These are phyloP conservation scores for Aspergillus taichungensis DNA, from an alignment of 495 filamentous ascomycete species.

Conservation along the genomic window DNA sequence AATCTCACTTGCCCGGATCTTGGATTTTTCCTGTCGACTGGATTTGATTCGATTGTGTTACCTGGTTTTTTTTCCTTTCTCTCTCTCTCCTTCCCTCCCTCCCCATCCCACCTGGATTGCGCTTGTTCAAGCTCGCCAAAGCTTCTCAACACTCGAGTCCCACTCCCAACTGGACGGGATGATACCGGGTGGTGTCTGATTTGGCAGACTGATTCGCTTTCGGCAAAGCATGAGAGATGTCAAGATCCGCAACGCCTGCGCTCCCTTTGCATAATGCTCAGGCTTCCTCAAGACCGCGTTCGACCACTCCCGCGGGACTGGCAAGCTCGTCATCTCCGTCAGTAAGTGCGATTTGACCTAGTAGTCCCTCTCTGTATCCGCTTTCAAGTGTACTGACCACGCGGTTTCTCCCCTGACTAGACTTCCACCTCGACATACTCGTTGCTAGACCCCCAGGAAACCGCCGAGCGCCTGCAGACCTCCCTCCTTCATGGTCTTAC, in stretches of 20 bases:
- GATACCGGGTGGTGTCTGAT: slow-evolving; percentile 18
- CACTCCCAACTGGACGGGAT: slow-evolving; percentile 17
- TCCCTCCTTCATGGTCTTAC: slow-evolving; percentile 74
- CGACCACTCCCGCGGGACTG: slow-evolving; percentile 26
- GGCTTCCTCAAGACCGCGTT: slow-evolving; percentile 24
- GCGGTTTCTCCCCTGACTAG: slow-evolving; percentile 21
- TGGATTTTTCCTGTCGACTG: not conserved
- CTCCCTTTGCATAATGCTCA: slow-evolving; percentile 48
- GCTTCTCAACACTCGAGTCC: slow-evolving; percentile 1
- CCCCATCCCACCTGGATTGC: not conserved
- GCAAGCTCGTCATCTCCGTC: slow-evolving; percentile 25
- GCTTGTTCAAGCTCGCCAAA: not conserved
- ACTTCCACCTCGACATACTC: slow-evolving; percentile 53
- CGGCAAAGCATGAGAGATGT: slow-evolving; percentile 48
- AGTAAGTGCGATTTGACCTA: slow-evolving; percentile 15
- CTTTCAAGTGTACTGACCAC: not conserved
- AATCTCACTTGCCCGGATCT: not conserved
- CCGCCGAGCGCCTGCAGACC: slow-evolving; percentile 69
- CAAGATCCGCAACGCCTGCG: slow-evolving; percentile 49
- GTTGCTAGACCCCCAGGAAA: slow-evolving; percentile 62
- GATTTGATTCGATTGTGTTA: not conserved
- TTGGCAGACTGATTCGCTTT: slow-evolving; percentile 10
- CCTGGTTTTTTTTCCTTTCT: not conserved
- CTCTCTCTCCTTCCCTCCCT: not conserved
- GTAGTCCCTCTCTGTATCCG: not conserved